These are phyloP conservation scores for Camellia japonica DNA, from an alignment of 148 eudicot genomes.

Conservation along the genomic window DNA sequence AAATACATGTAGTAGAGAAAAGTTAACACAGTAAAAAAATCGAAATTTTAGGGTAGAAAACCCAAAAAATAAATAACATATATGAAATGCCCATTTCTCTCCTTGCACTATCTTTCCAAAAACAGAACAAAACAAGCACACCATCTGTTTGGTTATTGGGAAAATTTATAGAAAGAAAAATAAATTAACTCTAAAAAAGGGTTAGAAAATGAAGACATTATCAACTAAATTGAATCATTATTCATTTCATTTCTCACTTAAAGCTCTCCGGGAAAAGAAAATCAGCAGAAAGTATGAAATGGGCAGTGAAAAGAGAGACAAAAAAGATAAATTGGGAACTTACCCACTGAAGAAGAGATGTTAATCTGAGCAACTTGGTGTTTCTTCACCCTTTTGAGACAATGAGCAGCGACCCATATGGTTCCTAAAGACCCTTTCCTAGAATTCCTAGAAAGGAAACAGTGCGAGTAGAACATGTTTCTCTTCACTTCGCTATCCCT, in stretches of 20 bases:
- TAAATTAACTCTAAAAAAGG: neutral
- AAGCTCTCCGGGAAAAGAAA: neutral
- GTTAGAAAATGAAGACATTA: neutral
- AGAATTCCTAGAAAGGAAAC: conserved; percentile 57
- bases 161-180: neutral
- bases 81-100: neutral
- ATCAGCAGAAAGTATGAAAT: neutral
- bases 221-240: neutral
- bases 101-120: neutral
- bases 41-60: neutral
- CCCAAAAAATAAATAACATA: no score
- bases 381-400: conserved; percentile 64
- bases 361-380: conserved; percentile 56
- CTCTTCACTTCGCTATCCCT: conserved; percentile 6
- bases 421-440: conserved; percentile 61
- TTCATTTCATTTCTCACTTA: neutral
- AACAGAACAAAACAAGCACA: neutral
- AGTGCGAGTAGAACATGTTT: conserved; percentile 57
- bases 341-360: conserved; percentile 77
- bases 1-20: no score
- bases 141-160: neutral
- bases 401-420: conserved; percentile 89
- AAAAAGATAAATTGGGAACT: conserved; percentile 13
- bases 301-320: neutral
- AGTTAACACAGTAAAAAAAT: no score